A percentile compares a stretch with the other conserved stretches of the same genome.
phyloP scores from a whole-genome alignment of 2,329 filamentous ascomycete species.

The Hymenoscyphus occultus region DNA sequence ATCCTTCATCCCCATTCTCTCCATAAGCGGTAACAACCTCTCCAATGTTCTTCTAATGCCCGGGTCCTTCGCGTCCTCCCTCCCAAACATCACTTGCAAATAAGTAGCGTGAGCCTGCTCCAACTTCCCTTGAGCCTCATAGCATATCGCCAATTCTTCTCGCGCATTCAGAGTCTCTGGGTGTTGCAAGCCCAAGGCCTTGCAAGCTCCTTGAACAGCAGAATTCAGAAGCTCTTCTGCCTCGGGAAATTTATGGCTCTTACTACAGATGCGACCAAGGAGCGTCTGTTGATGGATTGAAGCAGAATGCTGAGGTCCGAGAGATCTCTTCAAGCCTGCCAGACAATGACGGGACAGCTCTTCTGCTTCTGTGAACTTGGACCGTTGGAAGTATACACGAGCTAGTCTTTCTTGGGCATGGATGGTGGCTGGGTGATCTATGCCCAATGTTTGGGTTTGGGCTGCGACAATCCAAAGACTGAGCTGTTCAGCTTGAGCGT shows the following conservation, averaged over 20 bases:
- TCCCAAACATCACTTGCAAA: slow-evolving; percentile 5
- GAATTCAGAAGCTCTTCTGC: not conserved
- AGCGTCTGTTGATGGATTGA: not conserved
- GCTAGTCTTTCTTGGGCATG: slow-evolving; percentile 5
- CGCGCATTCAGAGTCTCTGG: slow-evolving; percentile 4
- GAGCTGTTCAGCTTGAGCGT: slow-evolving; percentile 1
- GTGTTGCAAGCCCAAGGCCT: not conserved
- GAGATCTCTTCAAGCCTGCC: not conserved
- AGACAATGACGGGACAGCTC: not conserved
- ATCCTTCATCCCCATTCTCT: not conserved
- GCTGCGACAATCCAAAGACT: not conserved
- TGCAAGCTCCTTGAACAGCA: not conserved
- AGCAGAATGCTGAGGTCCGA: not conserved
- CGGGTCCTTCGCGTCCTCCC: slow-evolving; percentile 3
- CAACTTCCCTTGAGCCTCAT: slow-evolving; percentile 5
- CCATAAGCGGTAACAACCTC: slow-evolving; percentile 1
- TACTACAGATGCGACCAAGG: not conserved
- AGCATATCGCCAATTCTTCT: slow-evolving; percentile 6
- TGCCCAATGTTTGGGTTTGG: slow-evolving; percentile 1
- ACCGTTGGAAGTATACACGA: not conserved
- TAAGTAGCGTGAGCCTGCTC: not conserved
- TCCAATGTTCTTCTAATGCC: not conserved
- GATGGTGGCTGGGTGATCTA: not conserved
- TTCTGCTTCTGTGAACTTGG: slow-evolving; percentile 2
- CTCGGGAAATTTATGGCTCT: not conserved